These are phyloP conservation scores for Saturnispora sanitii DNA, from an alignment of 805 yeast species.

Conservation along the genomic window DNA sequence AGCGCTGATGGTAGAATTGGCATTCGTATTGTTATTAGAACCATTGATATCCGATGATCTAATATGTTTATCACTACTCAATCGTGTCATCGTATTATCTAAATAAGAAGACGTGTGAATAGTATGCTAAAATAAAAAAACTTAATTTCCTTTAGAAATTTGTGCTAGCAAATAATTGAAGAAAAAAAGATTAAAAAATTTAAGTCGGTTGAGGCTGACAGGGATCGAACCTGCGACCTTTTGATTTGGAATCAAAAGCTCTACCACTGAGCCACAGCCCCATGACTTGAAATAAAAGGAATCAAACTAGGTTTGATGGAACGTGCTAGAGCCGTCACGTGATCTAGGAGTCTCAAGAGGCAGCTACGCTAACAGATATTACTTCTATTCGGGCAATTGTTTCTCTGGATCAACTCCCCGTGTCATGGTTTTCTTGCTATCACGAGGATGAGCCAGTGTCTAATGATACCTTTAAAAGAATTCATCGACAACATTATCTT, in stretches of 20 bases:
- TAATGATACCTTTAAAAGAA: too few species aligned
- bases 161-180: neutral
- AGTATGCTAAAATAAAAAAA: neutral
- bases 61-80: too few species aligned
- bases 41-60: too few species aligned
- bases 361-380: neutral
- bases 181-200: conserved; percentile 3
- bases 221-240: conserved; percentile 20
- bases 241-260: conserved; percentile 61
- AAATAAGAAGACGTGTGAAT: too few species aligned
- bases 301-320: too few species aligned
- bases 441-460: too few species aligned
- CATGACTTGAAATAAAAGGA: conserved; percentile 14
- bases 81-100: too few species aligned
- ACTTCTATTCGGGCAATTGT: neutral
- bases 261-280: conserved; percentile 76
- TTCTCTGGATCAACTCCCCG: too few species aligned
- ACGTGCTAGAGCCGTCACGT: too few species aligned
- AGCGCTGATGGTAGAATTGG: neutral
- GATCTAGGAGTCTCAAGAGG: too few species aligned
- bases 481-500: too few species aligned
- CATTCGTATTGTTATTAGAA: neutral
- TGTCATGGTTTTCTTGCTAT: too few species aligned
- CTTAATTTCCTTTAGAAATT: neutral
- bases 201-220: conserved; percentile 15